Conservation (phyloP, 352 stramenopile genomes). For the Pythium scleroteichum region DNA sequence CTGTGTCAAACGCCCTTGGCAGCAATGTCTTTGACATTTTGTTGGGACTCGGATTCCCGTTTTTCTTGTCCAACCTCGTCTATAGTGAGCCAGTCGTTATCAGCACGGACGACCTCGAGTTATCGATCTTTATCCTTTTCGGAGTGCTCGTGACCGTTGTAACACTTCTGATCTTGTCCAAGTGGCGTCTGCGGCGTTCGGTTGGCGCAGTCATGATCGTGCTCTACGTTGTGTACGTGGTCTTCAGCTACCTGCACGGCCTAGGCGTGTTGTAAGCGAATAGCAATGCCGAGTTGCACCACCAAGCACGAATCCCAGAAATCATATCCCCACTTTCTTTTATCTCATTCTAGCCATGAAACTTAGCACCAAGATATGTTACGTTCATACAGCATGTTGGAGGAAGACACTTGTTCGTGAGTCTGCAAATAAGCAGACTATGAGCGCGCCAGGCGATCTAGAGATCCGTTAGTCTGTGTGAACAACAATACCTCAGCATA, state of each 20-base stretch:
- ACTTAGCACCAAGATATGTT: too few relatives aligned
- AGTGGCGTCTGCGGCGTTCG: conserved; percentile 51
- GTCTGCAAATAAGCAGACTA: too few relatives aligned
- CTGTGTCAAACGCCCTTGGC: conserved; percentile 81
- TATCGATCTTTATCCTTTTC: conserved; percentile 70
- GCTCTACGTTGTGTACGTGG: conserved; percentile 59
- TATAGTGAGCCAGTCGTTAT: conserved; percentile 56
- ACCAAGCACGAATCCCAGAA: too few relatives aligned
- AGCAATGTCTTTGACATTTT: conserved; percentile 89
- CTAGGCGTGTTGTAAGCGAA: conserved; percentile 25
- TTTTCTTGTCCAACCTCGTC: conserved; percentile 78
- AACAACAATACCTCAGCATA: too few relatives aligned
- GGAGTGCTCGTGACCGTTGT: conserved; percentile 60
- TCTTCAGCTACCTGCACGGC: conserved; percentile 56
- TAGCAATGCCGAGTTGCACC: neutral
- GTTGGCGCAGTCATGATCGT: conserved; percentile 43
- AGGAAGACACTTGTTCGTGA: too few relatives aligned
- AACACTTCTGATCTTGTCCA: conserved; percentile 43
- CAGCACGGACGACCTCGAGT: conserved; percentile 48
- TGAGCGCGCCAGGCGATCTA: too few relatives aligned
- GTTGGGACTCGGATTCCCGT: conserved; percentile 72
- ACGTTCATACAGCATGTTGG: too few relatives aligned
- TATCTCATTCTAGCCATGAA: too few relatives aligned
- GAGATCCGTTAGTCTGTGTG: too few relatives aligned
- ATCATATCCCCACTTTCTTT: too few relatives aligned